Evolutionary conservation across 805 yeast species (phyloP).

Genomic region (Pichia eremophila): DNA sequence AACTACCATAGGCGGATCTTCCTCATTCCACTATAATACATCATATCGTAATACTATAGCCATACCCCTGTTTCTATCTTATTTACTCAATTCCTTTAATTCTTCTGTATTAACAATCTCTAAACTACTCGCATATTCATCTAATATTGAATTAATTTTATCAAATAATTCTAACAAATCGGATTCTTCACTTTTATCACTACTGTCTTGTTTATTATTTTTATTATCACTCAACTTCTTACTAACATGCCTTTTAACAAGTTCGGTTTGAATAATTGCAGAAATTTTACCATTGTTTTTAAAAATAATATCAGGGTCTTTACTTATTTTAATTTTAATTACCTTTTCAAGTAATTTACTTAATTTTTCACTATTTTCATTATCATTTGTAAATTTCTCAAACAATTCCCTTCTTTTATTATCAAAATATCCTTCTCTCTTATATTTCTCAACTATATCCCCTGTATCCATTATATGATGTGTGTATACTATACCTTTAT

Average conservation of each 20-base stretch:
- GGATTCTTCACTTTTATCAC: no score
- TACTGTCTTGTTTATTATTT: no score
- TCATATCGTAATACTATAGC: no score
- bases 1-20: no score
- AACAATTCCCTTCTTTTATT: slow-evolving; percentile 33
- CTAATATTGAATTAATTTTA: not conserved
- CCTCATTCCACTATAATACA: no score
- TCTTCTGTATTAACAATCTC: not conserved
- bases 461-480: not conserved
- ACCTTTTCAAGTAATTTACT: slow-evolving; percentile 33
- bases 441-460: slow-evolving; percentile 27
- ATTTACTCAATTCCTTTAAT: no score
- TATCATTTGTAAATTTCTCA: slow-evolving; percentile 28
- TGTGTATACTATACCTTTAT: no score
- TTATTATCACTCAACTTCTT: no score
- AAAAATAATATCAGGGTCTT: slow-evolving; percentile 38
- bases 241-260: slow-evolving; percentile 23
- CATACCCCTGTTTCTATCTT: no score
- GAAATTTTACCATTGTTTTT: slow-evolving; percentile 42
- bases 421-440: slow-evolving; percentile 42
- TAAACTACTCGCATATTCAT: not conserved
- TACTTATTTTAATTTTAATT: slow-evolving; percentile 36
- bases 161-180: no score
- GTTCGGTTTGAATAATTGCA: slow-evolving; percentile 44
- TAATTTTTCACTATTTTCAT: slow-evolving; percentile 11